A percentile compares a stretch with the other conserved stretches of the same genome.
These are phyloP conservation scores for Aspergillus neoniger DNA, from an alignment of 2,329 filamentous ascomycete species.

Conservation along the genomic window DNA sequence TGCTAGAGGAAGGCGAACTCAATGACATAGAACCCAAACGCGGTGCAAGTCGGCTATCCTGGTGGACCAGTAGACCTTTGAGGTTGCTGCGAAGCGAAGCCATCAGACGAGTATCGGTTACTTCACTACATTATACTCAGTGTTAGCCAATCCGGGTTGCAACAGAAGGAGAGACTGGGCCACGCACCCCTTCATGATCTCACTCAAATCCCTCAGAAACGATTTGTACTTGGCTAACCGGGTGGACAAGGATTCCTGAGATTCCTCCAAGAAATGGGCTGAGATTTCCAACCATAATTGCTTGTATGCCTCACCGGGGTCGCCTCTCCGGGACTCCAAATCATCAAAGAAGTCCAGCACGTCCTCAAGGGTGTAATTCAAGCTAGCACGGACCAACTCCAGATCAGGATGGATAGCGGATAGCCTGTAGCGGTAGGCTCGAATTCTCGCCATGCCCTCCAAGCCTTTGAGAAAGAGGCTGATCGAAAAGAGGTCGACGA, in stretches of 20 bases:
- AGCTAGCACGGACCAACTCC: slow-evolving; percentile 50
- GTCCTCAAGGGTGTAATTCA: slow-evolving; percentile 55
- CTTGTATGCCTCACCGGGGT: slow-evolving; percentile 44
- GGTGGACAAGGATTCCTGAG: slow-evolving; percentile 48
- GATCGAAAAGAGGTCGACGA: slow-evolving; percentile 58
- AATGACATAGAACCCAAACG: slow-evolving; percentile 31
- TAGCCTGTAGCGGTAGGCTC: slow-evolving; percentile 42
- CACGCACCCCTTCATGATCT: slow-evolving; percentile 51
- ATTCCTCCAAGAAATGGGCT: slow-evolving; percentile 49
- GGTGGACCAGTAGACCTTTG: slow-evolving; percentile 30
- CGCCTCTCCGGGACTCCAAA: slow-evolving; percentile 32
- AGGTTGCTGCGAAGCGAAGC: slow-evolving; percentile 29
- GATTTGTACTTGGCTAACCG: slow-evolving; percentile 54
- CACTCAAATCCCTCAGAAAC: slow-evolving; percentile 50
- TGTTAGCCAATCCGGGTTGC: slow-evolving; percentile 17
- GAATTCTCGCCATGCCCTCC: slow-evolving; percentile 46
- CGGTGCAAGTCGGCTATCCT: slow-evolving; percentile 32
- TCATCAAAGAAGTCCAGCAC: slow-evolving; percentile 50
- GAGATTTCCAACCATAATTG: slow-evolving; percentile 55
- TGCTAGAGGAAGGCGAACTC: slow-evolving; percentile 28
- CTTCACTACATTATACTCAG: slow-evolving; percentile 23
- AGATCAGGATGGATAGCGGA: slow-evolving; percentile 50
- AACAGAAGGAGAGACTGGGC: background rate
- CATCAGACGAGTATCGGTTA: slow-evolving; percentile 29
- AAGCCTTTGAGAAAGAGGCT: slow-evolving; percentile 53